Percentiles rank a stretch among this genome's conserved stretches.
Evolutionary conservation across 805 yeast genomes (phyloP).

Genomic region (Candida sonorensis): DNA sequence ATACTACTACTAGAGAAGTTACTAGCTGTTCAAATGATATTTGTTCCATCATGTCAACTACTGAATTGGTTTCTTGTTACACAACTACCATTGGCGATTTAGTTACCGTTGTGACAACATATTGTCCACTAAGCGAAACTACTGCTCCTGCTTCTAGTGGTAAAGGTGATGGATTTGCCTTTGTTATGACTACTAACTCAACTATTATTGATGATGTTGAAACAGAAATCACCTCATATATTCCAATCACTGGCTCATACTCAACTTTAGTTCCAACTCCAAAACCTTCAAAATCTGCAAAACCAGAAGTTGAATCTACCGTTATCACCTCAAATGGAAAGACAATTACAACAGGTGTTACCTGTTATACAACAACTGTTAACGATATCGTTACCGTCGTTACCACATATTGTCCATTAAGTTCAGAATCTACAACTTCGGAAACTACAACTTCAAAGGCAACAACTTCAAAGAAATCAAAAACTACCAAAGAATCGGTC

Average conservation of each 20-base stretch:
- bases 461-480: slow-evolving; percentile 2
- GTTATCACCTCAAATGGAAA: slow-evolving; percentile 4
- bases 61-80: slow-evolving; percentile 17
- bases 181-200: slow-evolving; percentile 13
- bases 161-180: slow-evolving; percentile 5
- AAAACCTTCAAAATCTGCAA: not conserved
- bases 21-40: slow-evolving; percentile 1
- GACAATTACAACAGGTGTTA: slow-evolving; percentile 5
- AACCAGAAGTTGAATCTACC: not conserved
- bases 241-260: slow-evolving; percentile 11
- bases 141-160: slow-evolving; percentile 10
- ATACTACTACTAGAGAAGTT: slow-evolving; percentile 1
- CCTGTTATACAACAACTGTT: slow-evolving; percentile 7
- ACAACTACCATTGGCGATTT: slow-evolving; percentile 13
- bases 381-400: slow-evolving; percentile 12
- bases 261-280: not conserved
- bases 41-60: slow-evolving; percentile 12
- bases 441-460: slow-evolving; percentile 3
- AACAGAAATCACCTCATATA: slow-evolving; percentile 18
- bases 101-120: slow-evolving; percentile 16
- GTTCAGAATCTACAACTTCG: slow-evolving; percentile 2
- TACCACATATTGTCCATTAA: slow-evolving; percentile 13
- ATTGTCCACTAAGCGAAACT: slow-evolving; percentile 9
- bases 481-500: slow-evolving; percentile 1
- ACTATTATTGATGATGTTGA: slow-evolving; percentile 11